These are phyloP conservation scores for Aurinia saxatilis DNA, from an alignment of 345 rosid species.

Conservation along the genomic window DNA sequence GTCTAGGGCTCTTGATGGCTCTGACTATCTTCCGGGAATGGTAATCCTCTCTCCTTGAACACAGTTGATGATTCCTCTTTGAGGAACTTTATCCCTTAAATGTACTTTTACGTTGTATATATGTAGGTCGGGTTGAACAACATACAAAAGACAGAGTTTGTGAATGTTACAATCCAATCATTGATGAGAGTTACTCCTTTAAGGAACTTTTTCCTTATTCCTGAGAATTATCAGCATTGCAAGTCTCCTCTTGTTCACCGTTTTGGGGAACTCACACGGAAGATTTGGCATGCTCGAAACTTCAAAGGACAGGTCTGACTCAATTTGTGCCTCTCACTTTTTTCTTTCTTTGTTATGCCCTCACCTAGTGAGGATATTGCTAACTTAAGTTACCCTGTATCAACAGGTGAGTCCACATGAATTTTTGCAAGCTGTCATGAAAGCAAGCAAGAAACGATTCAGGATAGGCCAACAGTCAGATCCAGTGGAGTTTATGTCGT, in stretches of 20 bases:
- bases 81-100: not conserved
- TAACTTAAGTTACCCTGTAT: not conserved
- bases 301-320: constrained; percentile 90
- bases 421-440: constrained; percentile 97
- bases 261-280: constrained; percentile 86
- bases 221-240: constrained; percentile 77
- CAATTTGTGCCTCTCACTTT: not conserved
- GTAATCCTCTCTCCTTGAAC: constrained; percentile 20
- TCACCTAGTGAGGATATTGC: not conserved
- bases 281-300: constrained; percentile 96
- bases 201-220: constrained; percentile 86
- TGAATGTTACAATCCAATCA: constrained; percentile 92
- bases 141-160: constrained; percentile 93
- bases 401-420: constrained; percentile 98
- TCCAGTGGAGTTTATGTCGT: constrained; percentile 92
- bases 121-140: constrained; percentile 92
- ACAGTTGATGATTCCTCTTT: not conserved
- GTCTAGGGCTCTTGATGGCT: constrained; percentile 99
- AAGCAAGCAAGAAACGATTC: constrained; percentile 79
- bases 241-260: constrained; percentile 85
- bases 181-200: constrained; percentile 91
- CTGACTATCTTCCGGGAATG: constrained; percentile 99
- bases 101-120: not conserved
- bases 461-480: constrained; percentile 90
- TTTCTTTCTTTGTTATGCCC: not conserved